Evolutionary conservation across 805 yeast species (phyloP).

Genomic region (Schizosaccharomyces lindneri): DNA sequence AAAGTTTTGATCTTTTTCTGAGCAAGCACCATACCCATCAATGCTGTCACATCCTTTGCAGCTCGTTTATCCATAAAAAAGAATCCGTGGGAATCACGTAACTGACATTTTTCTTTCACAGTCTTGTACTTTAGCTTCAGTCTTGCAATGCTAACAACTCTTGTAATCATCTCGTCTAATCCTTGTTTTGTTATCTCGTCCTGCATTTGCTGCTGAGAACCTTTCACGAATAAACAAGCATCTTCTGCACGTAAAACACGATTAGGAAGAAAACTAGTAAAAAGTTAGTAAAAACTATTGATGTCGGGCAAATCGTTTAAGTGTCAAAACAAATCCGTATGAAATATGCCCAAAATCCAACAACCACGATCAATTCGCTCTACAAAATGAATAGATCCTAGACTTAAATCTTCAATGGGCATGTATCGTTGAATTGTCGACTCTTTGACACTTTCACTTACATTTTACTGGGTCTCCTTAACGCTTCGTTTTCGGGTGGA

Average conservation of each 20-base stretch:
- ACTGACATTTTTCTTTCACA: constrained; percentile 66
- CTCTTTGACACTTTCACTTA: background rate
- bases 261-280: background rate
- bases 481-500: background rate
- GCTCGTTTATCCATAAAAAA: constrained; percentile 69
- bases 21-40: constrained; percentile 61
- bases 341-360: too few relatives aligned
- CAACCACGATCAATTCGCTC: too few relatives aligned
- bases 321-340: too few relatives aligned
- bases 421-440: background rate
- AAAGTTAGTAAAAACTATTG: background rate
- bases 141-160: constrained; percentile 46
- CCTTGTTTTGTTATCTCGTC: constrained; percentile 11
- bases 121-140: constrained; percentile 66
- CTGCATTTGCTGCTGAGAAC: constrained; percentile 22
- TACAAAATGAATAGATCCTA: too few relatives aligned
- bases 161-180: constrained; percentile 12
- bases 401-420: too few relatives aligned
- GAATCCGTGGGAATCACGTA: constrained; percentile 40
- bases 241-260: background rate
- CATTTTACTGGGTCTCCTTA: background rate
- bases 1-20: constrained; percentile 39
- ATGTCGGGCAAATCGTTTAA: too few relatives aligned
- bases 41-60: constrained; percentile 53
- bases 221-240: constrained; percentile 42